phyloP scores from a whole-genome alignment of 2,329 filamentous ascomycete species.

The Aspergillus calidoustus region DNA sequence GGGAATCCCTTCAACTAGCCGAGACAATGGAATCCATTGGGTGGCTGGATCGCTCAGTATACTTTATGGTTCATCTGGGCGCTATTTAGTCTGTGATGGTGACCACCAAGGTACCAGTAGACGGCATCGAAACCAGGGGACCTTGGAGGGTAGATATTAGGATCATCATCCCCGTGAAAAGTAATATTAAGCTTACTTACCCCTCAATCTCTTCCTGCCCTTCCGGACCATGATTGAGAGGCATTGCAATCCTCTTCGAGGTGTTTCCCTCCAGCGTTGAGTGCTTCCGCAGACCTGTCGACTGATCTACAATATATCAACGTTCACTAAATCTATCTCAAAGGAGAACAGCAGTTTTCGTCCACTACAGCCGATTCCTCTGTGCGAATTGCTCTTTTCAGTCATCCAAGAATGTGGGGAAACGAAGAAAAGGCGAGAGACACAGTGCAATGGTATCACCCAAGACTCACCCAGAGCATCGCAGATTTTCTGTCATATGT shows the following conservation, averaged over 20 bases:
- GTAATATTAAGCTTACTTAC: not conserved
- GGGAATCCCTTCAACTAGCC: no score
- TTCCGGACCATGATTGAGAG: not conserved
- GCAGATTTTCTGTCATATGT: not conserved
- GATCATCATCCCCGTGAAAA: not conserved
- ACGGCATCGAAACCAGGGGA: not conserved
- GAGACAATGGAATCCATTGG: not conserved
- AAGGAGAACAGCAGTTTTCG: no score
- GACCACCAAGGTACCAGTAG: not conserved
- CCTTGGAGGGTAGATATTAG: constrained; percentile 8
- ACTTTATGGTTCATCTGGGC: not conserved
- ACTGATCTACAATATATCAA: not conserved
- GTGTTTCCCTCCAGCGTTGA: not conserved
- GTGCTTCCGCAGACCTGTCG: not conserved
- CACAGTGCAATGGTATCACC: not conserved
- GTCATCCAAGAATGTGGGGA: no score
- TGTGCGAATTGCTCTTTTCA: no score
- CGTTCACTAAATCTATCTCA: no score
- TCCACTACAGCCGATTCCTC: no score
- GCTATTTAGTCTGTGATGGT: not conserved
- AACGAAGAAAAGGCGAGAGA: no score
- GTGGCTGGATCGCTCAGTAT: not conserved
- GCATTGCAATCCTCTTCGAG: not conserved
- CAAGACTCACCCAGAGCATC: not conserved
- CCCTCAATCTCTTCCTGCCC: not conserved